These are phyloP conservation scores for Avena sativa DNA, from an alignment of 176 grass and related monocot species.

Conservation along the genomic window DNA sequence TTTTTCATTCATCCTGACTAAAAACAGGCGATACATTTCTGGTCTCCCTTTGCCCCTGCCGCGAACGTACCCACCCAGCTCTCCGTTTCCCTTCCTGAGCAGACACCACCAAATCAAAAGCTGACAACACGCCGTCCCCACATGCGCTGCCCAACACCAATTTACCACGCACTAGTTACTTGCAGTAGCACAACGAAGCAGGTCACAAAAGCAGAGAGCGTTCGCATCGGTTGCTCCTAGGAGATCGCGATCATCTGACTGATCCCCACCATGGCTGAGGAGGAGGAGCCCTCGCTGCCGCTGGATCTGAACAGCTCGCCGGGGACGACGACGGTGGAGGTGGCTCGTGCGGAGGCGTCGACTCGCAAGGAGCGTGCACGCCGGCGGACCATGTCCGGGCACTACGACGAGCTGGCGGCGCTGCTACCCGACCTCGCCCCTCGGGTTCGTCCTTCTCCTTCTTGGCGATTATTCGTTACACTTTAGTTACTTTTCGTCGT, in stretches of 20 bases:
- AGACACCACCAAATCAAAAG: conserved; percentile 12
- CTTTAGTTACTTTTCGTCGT: not conserved
- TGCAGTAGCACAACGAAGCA: not conserved
- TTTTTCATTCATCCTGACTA: not conserved
- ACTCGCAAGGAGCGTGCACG: not conserved
- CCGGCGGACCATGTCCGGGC: conserved; percentile 27
- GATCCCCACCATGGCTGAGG: conserved; percentile 20
- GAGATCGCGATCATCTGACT: not conserved
- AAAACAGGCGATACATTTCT: not conserved
- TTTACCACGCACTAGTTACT: not conserved
- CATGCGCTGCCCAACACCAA: not conserved
- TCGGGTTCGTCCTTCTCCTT: conserved; percentile 5
- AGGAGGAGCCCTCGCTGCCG: not conserved
- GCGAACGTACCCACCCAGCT: not conserved
- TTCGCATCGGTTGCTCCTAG: not conserved
- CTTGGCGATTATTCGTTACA: not conserved
- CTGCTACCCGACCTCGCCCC: conserved; percentile 19
- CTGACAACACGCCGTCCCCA: not conserved
- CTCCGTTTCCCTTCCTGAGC: not conserved
- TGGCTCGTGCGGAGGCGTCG: not conserved
- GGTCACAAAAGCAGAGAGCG: not conserved
- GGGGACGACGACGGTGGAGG: not conserved
- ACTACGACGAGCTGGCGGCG: conserved; percentile 35
- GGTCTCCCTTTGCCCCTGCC: not conserved
- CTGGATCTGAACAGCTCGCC: not conserved